Base-by-base conservation (phyloP, 352 stramenopile genomes). In the Elongisporangium undulatum region DNA sequence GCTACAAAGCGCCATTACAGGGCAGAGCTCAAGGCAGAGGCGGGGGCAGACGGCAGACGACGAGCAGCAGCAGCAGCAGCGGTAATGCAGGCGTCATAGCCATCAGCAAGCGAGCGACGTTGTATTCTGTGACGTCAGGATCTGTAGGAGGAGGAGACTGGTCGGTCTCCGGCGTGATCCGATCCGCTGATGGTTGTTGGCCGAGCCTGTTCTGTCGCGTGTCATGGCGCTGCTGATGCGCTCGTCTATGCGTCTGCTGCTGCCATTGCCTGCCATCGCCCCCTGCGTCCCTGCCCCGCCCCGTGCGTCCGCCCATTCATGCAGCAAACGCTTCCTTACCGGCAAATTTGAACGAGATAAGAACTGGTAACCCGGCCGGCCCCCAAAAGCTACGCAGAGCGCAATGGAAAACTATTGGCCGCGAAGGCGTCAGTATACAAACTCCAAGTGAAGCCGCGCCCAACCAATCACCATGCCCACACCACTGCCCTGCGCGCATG, bases 301-400 rank as follows among this genome's bases (percentile, higher is more conserved):
- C n/a, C n/a, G n/a, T n/a, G 17, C 49, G 49, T 22, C 21, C 49
- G 49, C 49, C 24, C n/a, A n/a, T 17, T 8, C 51, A 24, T 20
- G n/a, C 29, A 39, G 23, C 21, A 13, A 41, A 56, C 54, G 49
- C 41, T 21, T 55, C 61, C 71, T 77, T 82, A 87, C 77, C 77
- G 84, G 74, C 72, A 84, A 79, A 87, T 75, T 77, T 75, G 77
- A 87, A 87, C 77, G 77, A 87, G 77, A 87, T 75, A 87, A 87
- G 82, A 91, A 91, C 79, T 91, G 82, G 64, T 67, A 68, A 53
- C 60, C 19, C 51, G 48, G 49, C 16, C 45, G 45, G 41, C 2
- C 41, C 21, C 29, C 41, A 12, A 8, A 10, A 29, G 5, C 53
- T 65, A 61, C 45, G 38, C 56, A 55, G 39, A 45, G 45, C 17